Conservation (phyloP, 805 yeast species). For the Kluyveromyces starmeri region DNA sequence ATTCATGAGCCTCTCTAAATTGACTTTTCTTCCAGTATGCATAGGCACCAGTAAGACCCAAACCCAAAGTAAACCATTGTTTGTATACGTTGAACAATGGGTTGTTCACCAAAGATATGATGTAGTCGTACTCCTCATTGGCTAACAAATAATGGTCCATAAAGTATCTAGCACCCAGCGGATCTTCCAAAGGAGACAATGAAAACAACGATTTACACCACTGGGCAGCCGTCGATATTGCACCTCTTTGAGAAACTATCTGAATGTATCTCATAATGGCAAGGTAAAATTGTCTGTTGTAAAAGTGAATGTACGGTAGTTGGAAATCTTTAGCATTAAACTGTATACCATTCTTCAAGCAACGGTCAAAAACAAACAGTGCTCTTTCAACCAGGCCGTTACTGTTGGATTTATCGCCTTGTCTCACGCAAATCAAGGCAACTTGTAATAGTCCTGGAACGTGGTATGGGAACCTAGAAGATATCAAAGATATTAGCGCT, state of each 20-base stretch:
- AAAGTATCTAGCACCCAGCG: slow-evolving; percentile 74
- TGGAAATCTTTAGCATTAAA: slow-evolving; percentile 49
- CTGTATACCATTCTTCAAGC: slow-evolving; percentile 50
- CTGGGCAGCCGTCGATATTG: slow-evolving; percentile 65
- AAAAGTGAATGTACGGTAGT: slow-evolving; percentile 65
- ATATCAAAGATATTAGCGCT: slow-evolving; percentile 43
- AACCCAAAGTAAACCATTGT: slow-evolving; percentile 66
- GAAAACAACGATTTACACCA: slow-evolving; percentile 65
- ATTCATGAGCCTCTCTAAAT: slow-evolving; percentile 36
- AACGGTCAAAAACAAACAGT: slow-evolving; percentile 70
- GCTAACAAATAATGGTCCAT: slow-evolving; percentile 70
- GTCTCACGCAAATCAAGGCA: slow-evolving; percentile 62
- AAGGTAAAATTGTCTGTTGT: slow-evolving; percentile 70
- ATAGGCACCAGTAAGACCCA: slow-evolving; percentile 56
- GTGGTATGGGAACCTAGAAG: slow-evolving; percentile 62
- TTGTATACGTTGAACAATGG: slow-evolving; percentile 48
- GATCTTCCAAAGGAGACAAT: slow-evolving; percentile 70
- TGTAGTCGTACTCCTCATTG: slow-evolving; percentile 54
- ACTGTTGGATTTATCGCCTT: slow-evolving; percentile 62
- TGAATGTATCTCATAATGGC: slow-evolving; percentile 64
- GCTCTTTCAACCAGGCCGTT: slow-evolving; percentile 71
- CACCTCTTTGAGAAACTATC: slow-evolving; percentile 66
- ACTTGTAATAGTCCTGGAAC: slow-evolving; percentile 72
- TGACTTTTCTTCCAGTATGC: slow-evolving; percentile 45
- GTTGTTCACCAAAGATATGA: slow-evolving; percentile 48